Percentiles rank a stretch among this genome's conserved stretches.
phyloP scores from a whole-genome alignment of 2,329 filamentous ascomycete genomes.

The Clarireedia hainanense region DNA sequence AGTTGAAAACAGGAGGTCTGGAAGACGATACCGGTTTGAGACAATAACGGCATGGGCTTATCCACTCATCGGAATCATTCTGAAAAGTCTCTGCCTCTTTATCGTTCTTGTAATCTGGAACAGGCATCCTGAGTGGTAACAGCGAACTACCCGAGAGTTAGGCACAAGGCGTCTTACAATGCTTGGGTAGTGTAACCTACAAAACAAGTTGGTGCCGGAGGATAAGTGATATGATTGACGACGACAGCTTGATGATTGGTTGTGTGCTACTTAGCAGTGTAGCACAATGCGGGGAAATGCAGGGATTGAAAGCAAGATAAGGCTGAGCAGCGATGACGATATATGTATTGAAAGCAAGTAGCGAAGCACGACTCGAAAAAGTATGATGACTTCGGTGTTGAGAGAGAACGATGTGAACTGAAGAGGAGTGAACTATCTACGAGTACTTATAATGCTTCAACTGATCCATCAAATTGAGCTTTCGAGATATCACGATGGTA shows the following conservation, averaged over 20 bases:
- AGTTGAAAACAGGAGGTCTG: constrained; percentile 21
- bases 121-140: constrained; percentile 3
- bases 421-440: too few species aligned
- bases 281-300: background rate
- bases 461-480: background rate
- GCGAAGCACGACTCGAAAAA: background rate
- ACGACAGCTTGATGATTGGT: constrained; percentile 14
- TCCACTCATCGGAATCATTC: constrained; percentile 16
- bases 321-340: background rate
- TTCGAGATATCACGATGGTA: background rate
- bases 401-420: background rate
- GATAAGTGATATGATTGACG: constrained; percentile 15
- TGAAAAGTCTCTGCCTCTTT: constrained; percentile 7
- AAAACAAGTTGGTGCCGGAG: constrained; percentile 9
- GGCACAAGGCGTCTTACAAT: constrained; percentile 1
- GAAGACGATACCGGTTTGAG: constrained; percentile 18
- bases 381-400: background rate
- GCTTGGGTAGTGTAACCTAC: constrained; percentile 8
- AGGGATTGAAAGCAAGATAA: background rate
- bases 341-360: background rate
- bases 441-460: background rate
- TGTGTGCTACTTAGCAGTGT: background rate
- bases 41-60: constrained; percentile 15
- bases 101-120: constrained; percentile 11
- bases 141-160: constrained; percentile 5